These are phyloP conservation scores for Gossypium aridum DNA, from an alignment of 441 rosid species.

Conservation along the genomic window DNA sequence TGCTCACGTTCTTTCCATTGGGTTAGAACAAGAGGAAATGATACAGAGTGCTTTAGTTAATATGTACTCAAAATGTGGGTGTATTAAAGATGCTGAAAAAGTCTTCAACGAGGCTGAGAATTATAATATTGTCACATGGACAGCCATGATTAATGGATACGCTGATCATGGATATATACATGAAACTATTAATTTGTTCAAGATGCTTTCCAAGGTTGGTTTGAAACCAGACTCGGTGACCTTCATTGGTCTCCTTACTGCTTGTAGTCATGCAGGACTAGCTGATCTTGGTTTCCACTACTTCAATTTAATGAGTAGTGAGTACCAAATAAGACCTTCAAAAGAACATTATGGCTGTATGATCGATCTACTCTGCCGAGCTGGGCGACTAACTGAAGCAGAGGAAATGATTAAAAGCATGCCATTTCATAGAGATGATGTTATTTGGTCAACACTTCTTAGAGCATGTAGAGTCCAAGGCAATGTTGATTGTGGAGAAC, in stretches of 20 bases:
- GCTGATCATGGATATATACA: conserved; percentile 79
- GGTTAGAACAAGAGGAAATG: conserved; percentile 47
- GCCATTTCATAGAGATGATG: conserved; percentile 68
- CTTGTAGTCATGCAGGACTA: conserved; percentile 78
- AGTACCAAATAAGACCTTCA: conserved; percentile 42
- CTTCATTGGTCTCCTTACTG: conserved; percentile 74
- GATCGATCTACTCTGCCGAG: conserved; percentile 83
- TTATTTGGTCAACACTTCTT: conserved; percentile 81
- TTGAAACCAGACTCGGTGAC: conserved; percentile 66
- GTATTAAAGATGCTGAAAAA: conserved; percentile 59
- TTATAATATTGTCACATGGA: conserved; percentile 63
- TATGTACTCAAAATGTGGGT: conserved; percentile 95
- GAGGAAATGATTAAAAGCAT: conserved; percentile 63
- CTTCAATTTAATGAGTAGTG: conserved; percentile 56
- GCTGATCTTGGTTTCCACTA: conserved; percentile 71
- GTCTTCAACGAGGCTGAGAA: conserved; percentile 47
- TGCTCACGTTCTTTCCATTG: conserved; percentile 45
- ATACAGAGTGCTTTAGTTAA: conserved; percentile 67
- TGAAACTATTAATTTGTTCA: conserved; percentile 68
- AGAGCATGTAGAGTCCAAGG: conserved; percentile 60
- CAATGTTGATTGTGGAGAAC: conserved; percentile 59
- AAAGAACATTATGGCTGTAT: conserved; percentile 90
- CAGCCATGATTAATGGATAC: conserved; percentile 85
- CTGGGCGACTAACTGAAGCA: conserved; percentile 68
- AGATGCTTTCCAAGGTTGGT: conserved; percentile 44